Conservation (phyloP, 768 basidiomycete genomes). For the Ramaria sp. region DNA sequence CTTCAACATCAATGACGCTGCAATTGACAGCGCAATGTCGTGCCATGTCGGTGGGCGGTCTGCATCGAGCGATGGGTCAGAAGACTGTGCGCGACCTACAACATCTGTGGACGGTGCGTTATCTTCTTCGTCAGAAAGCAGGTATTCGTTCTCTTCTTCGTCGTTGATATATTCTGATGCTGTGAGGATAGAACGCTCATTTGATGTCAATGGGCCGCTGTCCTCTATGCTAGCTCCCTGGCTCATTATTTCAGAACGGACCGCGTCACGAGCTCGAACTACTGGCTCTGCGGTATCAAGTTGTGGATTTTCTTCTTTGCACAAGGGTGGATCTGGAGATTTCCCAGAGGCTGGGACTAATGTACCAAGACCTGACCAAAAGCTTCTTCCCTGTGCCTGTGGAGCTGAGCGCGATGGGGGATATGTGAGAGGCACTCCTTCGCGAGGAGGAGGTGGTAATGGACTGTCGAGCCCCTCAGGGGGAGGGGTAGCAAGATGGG, state of each 20-base stretch:
- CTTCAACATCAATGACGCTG: conserved; percentile 75
- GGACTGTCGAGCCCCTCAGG: conserved; percentile 64
- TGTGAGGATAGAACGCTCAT: conserved; percentile 23
- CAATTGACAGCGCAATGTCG: conserved; percentile 83
- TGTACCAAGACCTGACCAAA: conserved; percentile 51
- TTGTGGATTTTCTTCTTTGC: not conserved
- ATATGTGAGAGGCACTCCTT: conserved; percentile 1
- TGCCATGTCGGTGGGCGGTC: conserved; percentile 61
- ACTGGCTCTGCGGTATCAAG: not conserved
- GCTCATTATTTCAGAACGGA: not conserved
- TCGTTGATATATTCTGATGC: conserved; percentile 12
- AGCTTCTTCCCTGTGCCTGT: conserved; percentile 19
- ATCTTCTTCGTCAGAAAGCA: conserved; percentile 8
- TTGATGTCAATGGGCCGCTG: conserved; percentile 1
- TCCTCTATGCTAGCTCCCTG: not conserved
- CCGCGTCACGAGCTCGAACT: not conserved
- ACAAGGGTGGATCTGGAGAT: not conserved
- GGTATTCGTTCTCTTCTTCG: conserved; percentile 2
- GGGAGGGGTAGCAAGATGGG: conserved; percentile 65
- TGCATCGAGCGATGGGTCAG: conserved; percentile 13
- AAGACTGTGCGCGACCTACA: conserved; percentile 3
- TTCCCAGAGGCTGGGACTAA: conserved; percentile 37
- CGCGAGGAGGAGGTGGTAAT: conserved; percentile 60
- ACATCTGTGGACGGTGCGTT: not conserved
- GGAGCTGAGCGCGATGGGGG: conserved; percentile 4